Evolutionary conservation across 345 rosid species (phyloP).

Genomic region (Crucihimalaya himalaica): DNA sequence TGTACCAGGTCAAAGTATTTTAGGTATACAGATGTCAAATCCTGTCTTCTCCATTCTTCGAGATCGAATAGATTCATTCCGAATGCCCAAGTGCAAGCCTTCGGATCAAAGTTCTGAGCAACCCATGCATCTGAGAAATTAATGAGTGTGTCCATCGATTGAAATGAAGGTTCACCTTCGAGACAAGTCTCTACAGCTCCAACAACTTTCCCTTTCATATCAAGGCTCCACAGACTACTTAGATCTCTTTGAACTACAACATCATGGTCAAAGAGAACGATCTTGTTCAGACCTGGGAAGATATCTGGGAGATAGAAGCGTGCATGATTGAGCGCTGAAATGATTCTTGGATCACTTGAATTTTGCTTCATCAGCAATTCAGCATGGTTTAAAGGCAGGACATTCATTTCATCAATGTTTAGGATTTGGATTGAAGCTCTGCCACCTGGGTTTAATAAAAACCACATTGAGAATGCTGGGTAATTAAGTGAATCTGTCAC

Average conservation of each 20-base stretch:
- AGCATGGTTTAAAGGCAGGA: conserved; percentile 56
- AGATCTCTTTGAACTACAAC: conserved; percentile 87
- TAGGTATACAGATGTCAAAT: conserved; percentile 51
- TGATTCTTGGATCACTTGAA: conserved; percentile 60
- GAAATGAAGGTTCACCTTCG: conserved; percentile 57
- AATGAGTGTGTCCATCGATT: conserved; percentile 55
- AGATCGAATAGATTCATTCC: conserved; percentile 90
- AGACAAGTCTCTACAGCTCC: conserved; percentile 93
- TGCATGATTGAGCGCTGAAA: conserved; percentile 73
- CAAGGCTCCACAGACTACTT: conserved; percentile 65
- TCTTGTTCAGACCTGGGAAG: conserved; percentile 70
- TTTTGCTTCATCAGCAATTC: conserved; percentile 55
- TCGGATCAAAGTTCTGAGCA: conserved; percentile 57
- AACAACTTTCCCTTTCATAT: conserved; percentile 77
- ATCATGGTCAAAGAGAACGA: conserved; percentile 84
- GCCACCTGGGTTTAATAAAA: conserved; percentile 65
- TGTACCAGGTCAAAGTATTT: conserved; percentile 68
- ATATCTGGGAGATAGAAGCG: conserved; percentile 82
- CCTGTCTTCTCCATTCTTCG: conserved; percentile 71
- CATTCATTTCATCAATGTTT: conserved; percentile 60
- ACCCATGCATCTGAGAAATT: conserved; percentile 74
- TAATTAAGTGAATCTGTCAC: conserved; percentile 84
- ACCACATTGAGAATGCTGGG: conserved; percentile 94
- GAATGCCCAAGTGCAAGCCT: conserved; percentile 92
- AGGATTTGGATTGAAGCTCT: conserved; percentile 64